Evolutionary conservation across 352 stramenopile species (phyloP).

Genomic region (Phytopythium helicoides): DNA sequence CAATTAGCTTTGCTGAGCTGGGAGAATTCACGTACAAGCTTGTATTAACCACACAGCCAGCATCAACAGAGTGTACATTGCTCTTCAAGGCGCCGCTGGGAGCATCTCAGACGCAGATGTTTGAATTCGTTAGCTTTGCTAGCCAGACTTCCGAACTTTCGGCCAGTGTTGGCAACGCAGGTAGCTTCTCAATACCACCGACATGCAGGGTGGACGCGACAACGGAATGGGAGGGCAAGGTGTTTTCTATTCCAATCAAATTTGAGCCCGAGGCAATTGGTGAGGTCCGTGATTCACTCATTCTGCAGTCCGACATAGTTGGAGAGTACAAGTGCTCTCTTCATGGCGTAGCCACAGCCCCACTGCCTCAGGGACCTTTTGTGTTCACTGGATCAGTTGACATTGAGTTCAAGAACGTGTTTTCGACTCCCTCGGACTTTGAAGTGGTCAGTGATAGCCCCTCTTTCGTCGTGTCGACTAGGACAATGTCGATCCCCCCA

Average conservation of each 20-base stretch:
- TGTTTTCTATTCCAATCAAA: conserved; percentile 56
- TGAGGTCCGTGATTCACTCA: conserved; percentile 78
- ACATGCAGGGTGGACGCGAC: conserved; percentile 47
- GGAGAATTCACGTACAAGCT: conserved; percentile 90
- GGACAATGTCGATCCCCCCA: conserved; percentile 59
- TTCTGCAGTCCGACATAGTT: conserved; percentile 51
- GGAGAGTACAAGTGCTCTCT: conserved; percentile 87
- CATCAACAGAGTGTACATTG: conserved; percentile 64
- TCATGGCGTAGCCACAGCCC: conserved; percentile 68
- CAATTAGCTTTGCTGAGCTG: conserved; percentile 81
- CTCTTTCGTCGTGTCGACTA: conserved; percentile 56
- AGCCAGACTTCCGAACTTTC: conserved; percentile 41
- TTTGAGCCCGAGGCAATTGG: conserved; percentile 91
- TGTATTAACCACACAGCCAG: conserved; percentile 63
- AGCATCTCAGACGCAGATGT: conserved; percentile 68
- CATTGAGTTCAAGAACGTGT: conserved; percentile 92
- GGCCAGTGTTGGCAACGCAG: conserved; percentile 53
- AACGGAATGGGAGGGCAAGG: conserved; percentile 73
- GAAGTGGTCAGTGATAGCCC: conserved; percentile 77
- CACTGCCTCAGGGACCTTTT: conserved; percentile 84
- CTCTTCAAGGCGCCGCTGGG: conserved; percentile 85
- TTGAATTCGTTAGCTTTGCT: conserved; percentile 68
- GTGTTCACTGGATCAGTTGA: conserved; percentile 55
- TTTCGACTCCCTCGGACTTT: conserved; percentile 73
- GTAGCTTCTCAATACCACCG: conserved; percentile 66